phyloP scores from a whole-genome alignment of 2,329 filamentous ascomycete genomes.

The Colletotrichum echinochloae region DNA sequence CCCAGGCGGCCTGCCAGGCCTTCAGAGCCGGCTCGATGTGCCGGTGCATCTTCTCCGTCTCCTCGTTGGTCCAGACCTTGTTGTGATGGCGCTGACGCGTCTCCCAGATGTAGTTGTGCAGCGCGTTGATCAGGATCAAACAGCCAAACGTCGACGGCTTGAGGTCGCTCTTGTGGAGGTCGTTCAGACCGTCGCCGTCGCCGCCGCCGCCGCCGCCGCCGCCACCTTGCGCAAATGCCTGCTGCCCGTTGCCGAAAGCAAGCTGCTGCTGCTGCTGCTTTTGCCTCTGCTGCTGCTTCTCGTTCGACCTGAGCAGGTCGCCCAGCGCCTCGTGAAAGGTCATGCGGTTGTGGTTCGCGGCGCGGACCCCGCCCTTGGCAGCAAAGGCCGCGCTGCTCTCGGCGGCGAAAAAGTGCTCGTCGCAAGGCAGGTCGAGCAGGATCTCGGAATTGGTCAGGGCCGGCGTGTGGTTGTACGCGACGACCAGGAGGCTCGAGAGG shows the following conservation, averaged over 20 bases:
- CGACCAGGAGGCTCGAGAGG: conserved; percentile 89
- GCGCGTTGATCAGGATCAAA: conserved; percentile 88
- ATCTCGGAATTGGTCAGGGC: conserved; percentile 96
- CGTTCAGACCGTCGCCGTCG: conserved; percentile 49
- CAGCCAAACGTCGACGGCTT: conserved; percentile 93
- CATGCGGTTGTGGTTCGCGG: conserved; percentile 76
- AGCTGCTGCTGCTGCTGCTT: conserved; percentile 60
- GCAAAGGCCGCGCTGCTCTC: conserved; percentile 87
- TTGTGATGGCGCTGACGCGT: conserved; percentile 90
- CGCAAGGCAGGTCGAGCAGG: conserved; percentile 87
- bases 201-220: conserved; percentile 49
- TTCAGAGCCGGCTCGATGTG: conserved; percentile 94
- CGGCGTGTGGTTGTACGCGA: conserved; percentile 92
- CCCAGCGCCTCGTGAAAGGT: conserved; percentile 87
- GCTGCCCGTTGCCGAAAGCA: conserved; percentile 54
- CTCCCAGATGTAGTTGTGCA: conserved; percentile 99
- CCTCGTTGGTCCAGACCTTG: conserved; percentile 88
- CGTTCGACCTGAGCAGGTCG: conserved; percentile 82
- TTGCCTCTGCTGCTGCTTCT: conserved; percentile 66
- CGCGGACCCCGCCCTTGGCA: conserved; percentile 77
- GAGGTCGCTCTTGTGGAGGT: conserved; percentile 68
- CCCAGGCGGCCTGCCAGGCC: conserved; percentile 95
- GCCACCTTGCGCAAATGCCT: conserved; percentile 59
- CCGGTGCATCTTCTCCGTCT: conserved; percentile 95
- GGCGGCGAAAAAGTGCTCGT: conserved; percentile 90